Percentiles rank a stretch among this genome's conserved stretches.
Evolutionary conservation across 768 basidiomycete genomes (phyloP).

Genomic region (Baorangia bicolor): DNA sequence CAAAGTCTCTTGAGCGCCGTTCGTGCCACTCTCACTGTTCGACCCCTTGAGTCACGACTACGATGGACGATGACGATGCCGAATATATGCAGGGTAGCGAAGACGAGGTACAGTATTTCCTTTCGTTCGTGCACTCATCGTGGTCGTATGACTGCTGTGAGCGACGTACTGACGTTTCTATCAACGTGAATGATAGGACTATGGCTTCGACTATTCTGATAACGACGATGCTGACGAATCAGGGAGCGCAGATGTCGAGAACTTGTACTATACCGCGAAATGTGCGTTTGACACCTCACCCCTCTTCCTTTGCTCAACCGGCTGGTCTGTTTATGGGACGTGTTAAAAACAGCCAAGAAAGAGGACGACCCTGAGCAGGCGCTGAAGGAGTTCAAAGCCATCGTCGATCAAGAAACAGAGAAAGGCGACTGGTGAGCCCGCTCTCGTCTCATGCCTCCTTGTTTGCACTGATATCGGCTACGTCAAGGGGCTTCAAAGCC

Average conservation of each 20-base stretch:
- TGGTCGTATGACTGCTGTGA: slow-evolving; percentile 1
- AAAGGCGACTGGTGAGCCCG: slow-evolving; percentile 85
- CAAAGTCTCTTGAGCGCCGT: neutral
- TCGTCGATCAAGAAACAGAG: slow-evolving; percentile 89
- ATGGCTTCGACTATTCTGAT: slow-evolving; percentile 96
- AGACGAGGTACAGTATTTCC: slow-evolving; percentile 59
- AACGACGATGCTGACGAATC: slow-evolving; percentile 79
- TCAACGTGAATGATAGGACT: slow-evolving; percentile 56
- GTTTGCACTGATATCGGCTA: neutral
- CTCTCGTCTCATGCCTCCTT: neutral
- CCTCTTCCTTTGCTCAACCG: neutral
- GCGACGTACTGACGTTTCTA: slow-evolving; percentile 1
- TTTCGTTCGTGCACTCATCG: neutral
- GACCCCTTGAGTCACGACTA: slow-evolving; percentile 5
- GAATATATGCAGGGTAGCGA: slow-evolving; percentile 92
- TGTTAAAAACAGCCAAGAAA: slow-evolving; percentile 65
- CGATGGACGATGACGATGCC: slow-evolving; percentile 92
- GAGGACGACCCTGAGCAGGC: slow-evolving; percentile 94
- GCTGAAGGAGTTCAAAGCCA: slow-evolving; percentile 81
- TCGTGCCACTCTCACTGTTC: slow-evolving; percentile 5
- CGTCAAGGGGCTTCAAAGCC: slow-evolving; percentile 93
- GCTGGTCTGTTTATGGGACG: too few relatives aligned
- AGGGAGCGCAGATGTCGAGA: slow-evolving; percentile 88
- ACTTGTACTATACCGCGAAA: slow-evolving; percentile 98
- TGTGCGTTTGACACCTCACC: slow-evolving; percentile 47